Conservation (phyloP, 2,329 filamentous ascomycete genomes). For the Phialophora macrospora region DNA sequence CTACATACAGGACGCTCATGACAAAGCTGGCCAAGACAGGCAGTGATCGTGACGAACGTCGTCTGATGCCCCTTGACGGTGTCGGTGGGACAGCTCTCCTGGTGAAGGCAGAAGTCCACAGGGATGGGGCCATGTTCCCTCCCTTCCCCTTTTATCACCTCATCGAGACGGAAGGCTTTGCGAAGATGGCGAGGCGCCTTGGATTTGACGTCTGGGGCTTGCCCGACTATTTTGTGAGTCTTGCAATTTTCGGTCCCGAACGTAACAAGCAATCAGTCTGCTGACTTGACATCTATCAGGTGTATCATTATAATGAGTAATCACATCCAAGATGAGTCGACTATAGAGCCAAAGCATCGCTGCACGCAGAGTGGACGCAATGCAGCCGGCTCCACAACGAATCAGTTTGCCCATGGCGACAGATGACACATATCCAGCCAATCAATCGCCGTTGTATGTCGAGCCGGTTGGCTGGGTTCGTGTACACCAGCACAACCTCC, state of each 20-base stretch:
- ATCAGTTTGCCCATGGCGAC: not conserved
- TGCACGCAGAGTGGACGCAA: not conserved
- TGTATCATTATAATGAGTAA: slow-evolving; percentile 40
- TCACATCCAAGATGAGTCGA: not conserved
- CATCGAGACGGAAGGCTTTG: slow-evolving; percentile 97
- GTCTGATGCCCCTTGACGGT: slow-evolving; percentile 80
- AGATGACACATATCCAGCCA: not conserved
- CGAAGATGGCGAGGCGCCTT: slow-evolving; percentile 90
- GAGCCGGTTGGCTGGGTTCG: not conserved
- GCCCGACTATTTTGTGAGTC: slow-evolving; percentile 90
- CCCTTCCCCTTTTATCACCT: slow-evolving; percentile 95
- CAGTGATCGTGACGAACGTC: slow-evolving; percentile 60
- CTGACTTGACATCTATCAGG: slow-evolving; percentile 28
- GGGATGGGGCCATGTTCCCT: slow-evolving; percentile 98
- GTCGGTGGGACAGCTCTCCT: slow-evolving; percentile 91
- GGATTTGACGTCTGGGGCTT: slow-evolving; percentile 86
- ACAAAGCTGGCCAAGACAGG: slow-evolving; percentile 71
- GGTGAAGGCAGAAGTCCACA: slow-evolving; percentile 95
- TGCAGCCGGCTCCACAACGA: not conserved
- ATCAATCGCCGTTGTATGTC: not conserved
- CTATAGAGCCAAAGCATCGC: not conserved
- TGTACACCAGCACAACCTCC: not conserved
- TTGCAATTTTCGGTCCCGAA: not conserved
- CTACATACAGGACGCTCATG: slow-evolving; percentile 91
- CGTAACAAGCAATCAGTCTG: not conserved